Percentiles rank a stretch among this genome's conserved stretches.
Conservation (phyloP, 2,329 filamentous ascomycete genomes). For the Penicillium sp. region DNA sequence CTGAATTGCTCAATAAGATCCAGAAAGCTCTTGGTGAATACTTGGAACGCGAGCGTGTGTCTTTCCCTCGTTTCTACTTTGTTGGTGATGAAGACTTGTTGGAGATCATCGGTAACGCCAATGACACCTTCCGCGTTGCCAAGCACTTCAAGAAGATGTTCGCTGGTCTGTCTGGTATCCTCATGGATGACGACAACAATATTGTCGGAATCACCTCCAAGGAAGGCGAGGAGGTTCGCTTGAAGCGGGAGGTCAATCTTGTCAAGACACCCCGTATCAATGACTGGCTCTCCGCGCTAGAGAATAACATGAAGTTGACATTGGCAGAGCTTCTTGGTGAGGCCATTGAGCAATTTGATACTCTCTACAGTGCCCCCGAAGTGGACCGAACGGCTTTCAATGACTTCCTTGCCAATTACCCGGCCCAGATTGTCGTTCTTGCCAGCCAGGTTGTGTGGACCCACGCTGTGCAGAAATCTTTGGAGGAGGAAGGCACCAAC, state of each 20-base stretch:
- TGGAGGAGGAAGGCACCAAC: slow-evolving; percentile 68
- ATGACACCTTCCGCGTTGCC: slow-evolving; percentile 90
- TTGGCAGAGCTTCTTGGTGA: slow-evolving; percentile 87
- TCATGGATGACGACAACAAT: slow-evolving; percentile 85
- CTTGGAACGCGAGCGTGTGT: slow-evolving; percentile 93
- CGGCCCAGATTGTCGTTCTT: slow-evolving; percentile 92
- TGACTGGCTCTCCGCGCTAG: slow-evolving; percentile 93
- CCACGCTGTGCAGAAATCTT: slow-evolving; percentile 73
- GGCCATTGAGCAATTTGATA: slow-evolving; percentile 77
- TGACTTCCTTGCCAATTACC: slow-evolving; percentile 79
- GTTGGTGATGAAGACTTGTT: slow-evolving; percentile 97
- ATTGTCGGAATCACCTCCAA: slow-evolving; percentile 94
- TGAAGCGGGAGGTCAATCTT: slow-evolving; percentile 90
- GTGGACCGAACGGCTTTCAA: slow-evolving; percentile 71
- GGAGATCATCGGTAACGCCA: slow-evolving; percentile 99
- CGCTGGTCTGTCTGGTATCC: slow-evolving; percentile 84
- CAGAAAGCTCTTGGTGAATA: slow-evolving; percentile 99
- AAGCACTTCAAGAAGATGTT: slow-evolving; percentile 99
- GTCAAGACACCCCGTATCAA: slow-evolving; percentile 96
- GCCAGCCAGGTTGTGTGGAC: slow-evolving; percentile 95
- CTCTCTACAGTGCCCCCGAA: slow-evolving; percentile 69
- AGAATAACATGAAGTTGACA: slow-evolving; percentile 90
- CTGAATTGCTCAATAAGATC: slow-evolving; percentile 98
- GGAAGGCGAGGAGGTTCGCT: slow-evolving; percentile 81
- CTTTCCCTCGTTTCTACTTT: slow-evolving; percentile 98